Conservation (phyloP, 495 filamentous ascomycete species). For the Diplogelasinospora grovesii region DNA sequence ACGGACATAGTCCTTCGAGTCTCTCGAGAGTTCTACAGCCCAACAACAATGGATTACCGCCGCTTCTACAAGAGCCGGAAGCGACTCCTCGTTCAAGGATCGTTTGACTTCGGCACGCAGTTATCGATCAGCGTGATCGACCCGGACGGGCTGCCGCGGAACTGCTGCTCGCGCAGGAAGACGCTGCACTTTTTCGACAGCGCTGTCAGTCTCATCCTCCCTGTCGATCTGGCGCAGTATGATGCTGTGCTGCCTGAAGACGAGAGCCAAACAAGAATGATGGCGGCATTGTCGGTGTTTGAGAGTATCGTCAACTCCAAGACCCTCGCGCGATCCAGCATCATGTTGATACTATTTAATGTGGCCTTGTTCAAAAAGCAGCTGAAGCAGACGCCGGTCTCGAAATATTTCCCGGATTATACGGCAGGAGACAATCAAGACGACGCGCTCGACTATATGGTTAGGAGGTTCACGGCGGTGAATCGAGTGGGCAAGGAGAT, state of each 20-base stretch:
- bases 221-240: constrained; percentile 5
- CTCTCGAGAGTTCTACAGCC: constrained; percentile 1
- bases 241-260: neutral
- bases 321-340: neutral
- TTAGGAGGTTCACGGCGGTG: constrained; percentile 1
- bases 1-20: constrained; percentile 7
- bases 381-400: neutral
- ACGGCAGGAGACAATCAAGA: neutral
- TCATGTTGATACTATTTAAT: constrained; percentile 3
- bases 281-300: neutral
- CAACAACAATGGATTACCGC: constrained; percentile 8
- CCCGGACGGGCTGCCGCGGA: neutral
- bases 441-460: constrained; percentile 1
- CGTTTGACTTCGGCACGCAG: constrained; percentile 5
- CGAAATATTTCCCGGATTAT: neutral
- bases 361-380: constrained; percentile 2
- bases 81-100: neutral
- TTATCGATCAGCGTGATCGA: constrained; percentile 6
- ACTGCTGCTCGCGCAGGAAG: neutral
- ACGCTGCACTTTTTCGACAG: neutral
- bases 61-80: neutral
- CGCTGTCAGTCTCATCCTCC: neutral
- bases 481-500: neutral
- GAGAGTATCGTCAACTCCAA: neutral
- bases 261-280: neutral